Conservation (phyloP, 2,329 filamentous ascomycete species). For the Colletotrichum noveboracense region DNA sequence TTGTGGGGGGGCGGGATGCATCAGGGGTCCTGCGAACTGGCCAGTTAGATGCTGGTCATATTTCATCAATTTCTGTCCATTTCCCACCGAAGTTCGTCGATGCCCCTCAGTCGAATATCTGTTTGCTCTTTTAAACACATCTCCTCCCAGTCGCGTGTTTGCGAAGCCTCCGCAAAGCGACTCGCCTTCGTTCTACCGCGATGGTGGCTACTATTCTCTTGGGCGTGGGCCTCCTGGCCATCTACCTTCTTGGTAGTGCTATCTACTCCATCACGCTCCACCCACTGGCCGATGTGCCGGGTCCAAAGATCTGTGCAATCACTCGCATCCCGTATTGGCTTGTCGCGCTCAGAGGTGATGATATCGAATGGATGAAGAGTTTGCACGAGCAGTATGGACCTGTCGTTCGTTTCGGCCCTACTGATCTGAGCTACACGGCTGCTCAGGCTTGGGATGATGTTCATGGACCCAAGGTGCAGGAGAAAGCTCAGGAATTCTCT, state of each 20-base stretch:
- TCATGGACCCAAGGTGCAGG: slow-evolving; percentile 14
- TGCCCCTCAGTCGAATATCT: not conserved
- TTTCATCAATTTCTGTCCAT: not conserved
- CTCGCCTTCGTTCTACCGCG: not conserved
- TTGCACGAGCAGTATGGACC: slow-evolving; percentile 26
- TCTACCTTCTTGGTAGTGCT: slow-evolving; percentile 9
- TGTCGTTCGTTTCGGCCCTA: slow-evolving; percentile 24
- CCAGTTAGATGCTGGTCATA: not conserved
- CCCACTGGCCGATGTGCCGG: slow-evolving; percentile 27
- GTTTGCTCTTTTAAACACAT: not conserved
- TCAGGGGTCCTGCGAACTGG: not conserved
- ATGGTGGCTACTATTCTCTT: not conserved
- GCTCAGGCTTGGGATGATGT: slow-evolving; percentile 27
- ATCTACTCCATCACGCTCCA: slow-evolving; percentile 28
- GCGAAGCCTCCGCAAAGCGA: not conserved
- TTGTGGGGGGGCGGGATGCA: not conserved
- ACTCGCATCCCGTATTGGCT: slow-evolving; percentile 29
- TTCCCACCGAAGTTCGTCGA: not conserved
- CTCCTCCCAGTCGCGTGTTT: not conserved
- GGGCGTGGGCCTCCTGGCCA: not conserved
- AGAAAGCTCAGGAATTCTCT: slow-evolving; percentile 23
- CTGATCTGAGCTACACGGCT: slow-evolving; percentile 26
- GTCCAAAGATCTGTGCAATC: slow-evolving; percentile 23
- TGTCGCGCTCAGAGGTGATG: slow-evolving; percentile 18
- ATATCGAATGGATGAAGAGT: slow-evolving; percentile 26